Evolutionary conservation across 1,284 basidiomycete species (phyloP).

Genomic region (Boletus semigastroideus): DNA sequence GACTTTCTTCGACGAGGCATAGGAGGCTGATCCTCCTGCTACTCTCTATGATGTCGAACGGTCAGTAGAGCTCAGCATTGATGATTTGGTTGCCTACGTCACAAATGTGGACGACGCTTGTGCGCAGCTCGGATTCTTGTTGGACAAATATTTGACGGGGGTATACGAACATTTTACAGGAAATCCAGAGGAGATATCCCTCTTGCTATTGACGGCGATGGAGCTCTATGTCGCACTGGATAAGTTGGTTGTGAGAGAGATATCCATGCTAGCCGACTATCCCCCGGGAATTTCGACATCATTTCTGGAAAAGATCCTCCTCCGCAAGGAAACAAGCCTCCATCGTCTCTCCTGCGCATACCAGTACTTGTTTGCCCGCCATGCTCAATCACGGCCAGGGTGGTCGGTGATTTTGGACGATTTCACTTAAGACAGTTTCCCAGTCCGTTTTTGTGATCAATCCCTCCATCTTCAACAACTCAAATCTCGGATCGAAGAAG

Average conservation of each 20-base stretch:
- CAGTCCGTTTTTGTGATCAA: constrained; percentile 1
- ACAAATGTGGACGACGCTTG: background rate
- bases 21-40: constrained; percentile 10
- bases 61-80: background rate
- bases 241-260: background rate
- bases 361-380: background rate
- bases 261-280: background rate
- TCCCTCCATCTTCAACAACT: background rate
- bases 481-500: background rate
- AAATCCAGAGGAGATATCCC: background rate
- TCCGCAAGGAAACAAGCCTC: background rate
- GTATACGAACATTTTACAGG: background rate
- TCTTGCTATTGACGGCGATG: background rate
- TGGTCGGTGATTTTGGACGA: background rate
- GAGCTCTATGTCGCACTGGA: background rate
- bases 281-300: background rate
- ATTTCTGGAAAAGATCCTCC: background rate
- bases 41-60: constrained; percentile 37
- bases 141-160: background rate
- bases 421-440: constrained; percentile 25
- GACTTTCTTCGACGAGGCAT: constrained; percentile 11
- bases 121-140: background rate
- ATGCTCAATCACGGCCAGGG: background rate
- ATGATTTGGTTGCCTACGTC: background rate
- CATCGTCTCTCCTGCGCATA: background rate